Conservation (phyloP, 192 early-diverging fungal species). For the Geranomyces michiganensis region DNA sequence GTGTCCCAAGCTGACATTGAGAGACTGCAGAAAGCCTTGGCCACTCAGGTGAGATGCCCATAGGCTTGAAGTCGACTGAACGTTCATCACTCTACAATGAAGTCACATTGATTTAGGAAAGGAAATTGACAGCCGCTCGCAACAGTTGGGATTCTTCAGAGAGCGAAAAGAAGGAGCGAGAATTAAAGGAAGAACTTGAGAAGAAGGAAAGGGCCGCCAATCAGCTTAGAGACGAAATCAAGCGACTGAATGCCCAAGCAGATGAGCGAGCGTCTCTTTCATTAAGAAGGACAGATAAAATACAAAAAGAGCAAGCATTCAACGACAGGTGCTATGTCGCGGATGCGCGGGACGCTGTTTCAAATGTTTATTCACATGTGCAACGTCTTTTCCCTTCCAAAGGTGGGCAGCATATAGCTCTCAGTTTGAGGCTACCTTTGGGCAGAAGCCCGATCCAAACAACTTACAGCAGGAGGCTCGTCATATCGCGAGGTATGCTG, state of each 20-base stretch:
- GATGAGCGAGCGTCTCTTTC: constrained; percentile 66
- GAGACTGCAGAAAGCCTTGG: constrained; percentile 37
- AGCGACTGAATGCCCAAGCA: constrained; percentile 59
- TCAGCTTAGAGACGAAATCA: constrained; percentile 58
- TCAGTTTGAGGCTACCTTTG: constrained; percentile 9
- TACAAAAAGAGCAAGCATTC: constrained; percentile 39
- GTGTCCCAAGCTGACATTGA: constrained; percentile 48
- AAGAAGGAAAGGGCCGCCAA: constrained; percentile 49
- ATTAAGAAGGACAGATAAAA: constrained; percentile 57
- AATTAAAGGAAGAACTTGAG: constrained; percentile 49
- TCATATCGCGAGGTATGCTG: too few species aligned
- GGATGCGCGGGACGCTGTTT: too few species aligned
- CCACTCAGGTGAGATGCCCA: constrained; percentile 26
- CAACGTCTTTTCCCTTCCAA: too few species aligned
- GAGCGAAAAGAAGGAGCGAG: constrained; percentile 39
- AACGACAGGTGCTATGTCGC: too few species aligned
- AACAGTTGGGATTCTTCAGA: constrained; percentile 9
- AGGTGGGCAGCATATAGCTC: too few species aligned
- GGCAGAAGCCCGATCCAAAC: background rate
- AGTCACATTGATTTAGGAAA: constrained; percentile 10
- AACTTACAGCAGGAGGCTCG: background rate
- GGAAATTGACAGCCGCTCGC: background rate
- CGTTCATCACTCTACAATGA: background rate
- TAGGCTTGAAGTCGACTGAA: background rate
- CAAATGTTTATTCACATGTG: too few species aligned